Evolutionary conservation across 768 basidiomycete species (phyloP), one percentile per base, ranked within the genome.

Genomic region (Russula emetica): DNA sequence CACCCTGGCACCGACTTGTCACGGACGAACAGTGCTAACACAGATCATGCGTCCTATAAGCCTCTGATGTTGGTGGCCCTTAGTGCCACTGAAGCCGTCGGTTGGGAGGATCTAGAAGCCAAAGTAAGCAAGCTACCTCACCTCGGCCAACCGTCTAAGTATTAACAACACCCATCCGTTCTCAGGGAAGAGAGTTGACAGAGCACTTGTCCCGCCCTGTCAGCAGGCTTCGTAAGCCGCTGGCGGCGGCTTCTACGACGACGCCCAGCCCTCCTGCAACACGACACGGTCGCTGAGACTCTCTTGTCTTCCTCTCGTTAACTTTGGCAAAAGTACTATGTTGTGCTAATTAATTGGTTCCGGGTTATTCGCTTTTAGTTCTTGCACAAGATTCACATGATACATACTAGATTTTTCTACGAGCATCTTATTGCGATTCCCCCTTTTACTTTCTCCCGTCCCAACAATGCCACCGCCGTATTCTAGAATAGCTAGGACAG

Each of bases 21-120:
- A 68, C 69, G 66, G 60, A 13, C 53, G 61, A 54, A 42, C 55
- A 60, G 66, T 50, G 40, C 58, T 45, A 34, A 61, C 16, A 55
- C 42, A 3, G 64, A 61, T n/a, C 61, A 58, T 24, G 55, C 62
- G 2, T 53, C 47, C 3, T 68, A 70, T n/a, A 74, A 79, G 10
- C 90, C 90, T 11, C 67, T 88, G 59, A 79, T 91, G 82, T 75
- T 92, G 52, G 78, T 92, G 50, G 88, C 85, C 2, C 74, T 92
- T 66, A 89, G 87, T 66, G 79, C 85, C 38, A 81, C 82, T 24
- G 73, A 81, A 45, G 75, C 72, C 51, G 82, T 85, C 8, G 81
- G 83, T n/a, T 91, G 87, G 88, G 83, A 83, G 28, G 79, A 81
- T 59, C 77, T 92, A 60, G 79, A 84, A 58, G 62, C 71, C 66